Evolutionary conservation across 805 yeast species (phyloP).

Genomic region (Clavispora carvajalis): DNA sequence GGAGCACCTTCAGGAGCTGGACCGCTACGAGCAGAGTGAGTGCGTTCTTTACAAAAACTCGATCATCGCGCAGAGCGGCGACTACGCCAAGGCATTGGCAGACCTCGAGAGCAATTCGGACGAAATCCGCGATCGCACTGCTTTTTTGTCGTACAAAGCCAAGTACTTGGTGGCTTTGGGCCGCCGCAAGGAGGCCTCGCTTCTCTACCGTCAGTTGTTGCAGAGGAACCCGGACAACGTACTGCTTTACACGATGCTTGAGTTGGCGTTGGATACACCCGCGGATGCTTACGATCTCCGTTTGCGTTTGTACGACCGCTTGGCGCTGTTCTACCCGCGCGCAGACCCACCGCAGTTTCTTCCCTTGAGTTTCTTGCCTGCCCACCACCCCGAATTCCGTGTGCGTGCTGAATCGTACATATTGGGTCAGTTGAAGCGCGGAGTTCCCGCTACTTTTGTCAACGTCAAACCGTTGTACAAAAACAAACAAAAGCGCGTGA

Average conservation of each 20-base stretch:
- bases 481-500: conserved; percentile 31
- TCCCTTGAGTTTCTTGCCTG: conserved; percentile 69
- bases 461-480: conserved; percentile 77
- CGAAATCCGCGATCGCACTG: conserved; percentile 50
- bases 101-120: conserved; percentile 49
- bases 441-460: conserved; percentile 87
- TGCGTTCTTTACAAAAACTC: conserved; percentile 67
- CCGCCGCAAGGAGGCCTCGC: conserved; percentile 56
- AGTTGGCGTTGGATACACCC: conserved; percentile 53
- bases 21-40: conserved; percentile 76
- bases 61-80: conserved; percentile 59
- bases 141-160: conserved; percentile 64
- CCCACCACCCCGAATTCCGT: conserved; percentile 44
- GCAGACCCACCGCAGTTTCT: conserved; percentile 75
- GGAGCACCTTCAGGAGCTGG: conserved; percentile 62
- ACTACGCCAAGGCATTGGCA: conserved; percentile 57
- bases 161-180: conserved; percentile 56
- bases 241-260: conserved; percentile 61
- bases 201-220: conserved; percentile 61
- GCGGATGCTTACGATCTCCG: conserved; percentile 44
- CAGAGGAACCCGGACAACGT: conserved; percentile 82
- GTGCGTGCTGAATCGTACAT: conserved; percentile 50
- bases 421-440: conserved; percentile 57
- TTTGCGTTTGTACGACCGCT: conserved; percentile 56
- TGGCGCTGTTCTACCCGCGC: conserved; percentile 69